phyloP scores from a whole-genome alignment of 768 basidiomycete species.

The Phaeotremella skinneri region DNA sequence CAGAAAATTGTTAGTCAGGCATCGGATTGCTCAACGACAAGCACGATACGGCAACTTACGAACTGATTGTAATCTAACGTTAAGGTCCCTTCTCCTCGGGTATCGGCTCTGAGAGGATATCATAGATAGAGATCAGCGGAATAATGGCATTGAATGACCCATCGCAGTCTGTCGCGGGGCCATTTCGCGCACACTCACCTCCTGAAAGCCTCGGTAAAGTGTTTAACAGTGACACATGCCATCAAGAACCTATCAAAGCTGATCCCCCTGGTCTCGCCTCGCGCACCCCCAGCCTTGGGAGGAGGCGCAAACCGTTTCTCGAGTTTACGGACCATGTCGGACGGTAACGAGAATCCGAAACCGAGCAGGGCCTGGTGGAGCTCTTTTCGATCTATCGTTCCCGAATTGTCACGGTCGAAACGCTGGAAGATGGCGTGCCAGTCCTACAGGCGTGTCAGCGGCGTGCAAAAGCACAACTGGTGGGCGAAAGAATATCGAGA shows the following conservation, averaged over 20 bases:
- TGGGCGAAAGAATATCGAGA: not conserved
- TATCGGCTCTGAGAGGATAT: slow-evolving; percentile 29
- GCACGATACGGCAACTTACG: slow-evolving; percentile 28
- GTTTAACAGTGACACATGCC: slow-evolving; percentile 53
- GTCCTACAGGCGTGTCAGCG: slow-evolving; percentile 27
- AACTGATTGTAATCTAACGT: slow-evolving; percentile 50
- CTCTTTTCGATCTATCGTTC: slow-evolving; percentile 50
- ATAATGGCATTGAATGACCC: slow-evolving; percentile 1
- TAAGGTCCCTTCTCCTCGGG: slow-evolving; percentile 36
- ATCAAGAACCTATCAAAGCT: slow-evolving; percentile 52
- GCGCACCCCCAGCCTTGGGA: slow-evolving; percentile 15
- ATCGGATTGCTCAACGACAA: not conserved
- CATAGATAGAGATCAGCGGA: not conserved
- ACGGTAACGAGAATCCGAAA: slow-evolving; percentile 49
- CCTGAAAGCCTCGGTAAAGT: slow-evolving; percentile 51
- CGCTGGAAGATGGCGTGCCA: slow-evolving; percentile 52
- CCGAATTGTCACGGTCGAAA: slow-evolving; percentile 50
- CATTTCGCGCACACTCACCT: slow-evolving; percentile 26
- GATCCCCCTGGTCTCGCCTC: slow-evolving; percentile 30
- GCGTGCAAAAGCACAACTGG: not conserved
- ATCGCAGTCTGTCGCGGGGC: not conserved
- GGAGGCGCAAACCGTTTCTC: slow-evolving; percentile 50
- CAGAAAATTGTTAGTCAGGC: slow-evolving; percentile 1
- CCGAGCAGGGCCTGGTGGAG: slow-evolving; percentile 48
- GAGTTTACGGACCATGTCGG: slow-evolving; percentile 48